A percentile compares a stretch with the other conserved stretches of the same genome.
Evolutionary conservation across 129 eudicot genomes (phyloP).

Genomic region (Cynara cardunculus): DNA sequence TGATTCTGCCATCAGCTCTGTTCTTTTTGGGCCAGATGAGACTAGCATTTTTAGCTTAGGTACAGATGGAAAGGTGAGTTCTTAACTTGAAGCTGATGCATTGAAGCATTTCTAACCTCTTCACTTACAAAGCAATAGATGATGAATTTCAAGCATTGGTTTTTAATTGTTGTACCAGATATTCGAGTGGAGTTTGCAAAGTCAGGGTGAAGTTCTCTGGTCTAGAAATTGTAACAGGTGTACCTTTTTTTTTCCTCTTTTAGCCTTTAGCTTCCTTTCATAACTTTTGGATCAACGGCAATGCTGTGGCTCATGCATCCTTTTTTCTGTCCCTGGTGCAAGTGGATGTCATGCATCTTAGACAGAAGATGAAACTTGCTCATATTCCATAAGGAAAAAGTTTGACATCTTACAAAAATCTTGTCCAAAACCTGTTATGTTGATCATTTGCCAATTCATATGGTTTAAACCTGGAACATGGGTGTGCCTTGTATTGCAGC

Average conservation of each 20-base stretch:
- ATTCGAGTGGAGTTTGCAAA: slow-evolving; percentile 97
- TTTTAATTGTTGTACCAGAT: slow-evolving; percentile 42
- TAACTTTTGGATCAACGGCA: background rate
- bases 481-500: background rate
- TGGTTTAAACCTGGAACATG: background rate
- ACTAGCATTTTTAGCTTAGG: slow-evolving; percentile 97
- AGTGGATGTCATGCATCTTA: too few species aligned
- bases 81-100: slow-evolving; percentile 1
- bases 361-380: background rate
- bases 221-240: slow-evolving; percentile 89
- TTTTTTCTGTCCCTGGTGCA: too few species aligned
- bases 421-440: too few species aligned
- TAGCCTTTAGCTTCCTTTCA: background rate
- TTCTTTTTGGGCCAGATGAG: slow-evolving; percentile 92
- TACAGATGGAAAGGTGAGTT: slow-evolving; percentile 79
- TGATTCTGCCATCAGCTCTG: slow-evolving; percentile 88
- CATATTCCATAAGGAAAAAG: background rate
- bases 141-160: background rate
- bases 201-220: slow-evolving; percentile 90
- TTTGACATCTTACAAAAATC: background rate
- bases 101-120: background rate
- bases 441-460: too few species aligned
- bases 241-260: background rate
- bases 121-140: background rate
- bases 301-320: too few species aligned